A percentile compares a stretch with the other conserved stretches of the same genome.
Conservation (phyloP, 106 monocot genomes). For the Hemerocallis citrina region DNA sequence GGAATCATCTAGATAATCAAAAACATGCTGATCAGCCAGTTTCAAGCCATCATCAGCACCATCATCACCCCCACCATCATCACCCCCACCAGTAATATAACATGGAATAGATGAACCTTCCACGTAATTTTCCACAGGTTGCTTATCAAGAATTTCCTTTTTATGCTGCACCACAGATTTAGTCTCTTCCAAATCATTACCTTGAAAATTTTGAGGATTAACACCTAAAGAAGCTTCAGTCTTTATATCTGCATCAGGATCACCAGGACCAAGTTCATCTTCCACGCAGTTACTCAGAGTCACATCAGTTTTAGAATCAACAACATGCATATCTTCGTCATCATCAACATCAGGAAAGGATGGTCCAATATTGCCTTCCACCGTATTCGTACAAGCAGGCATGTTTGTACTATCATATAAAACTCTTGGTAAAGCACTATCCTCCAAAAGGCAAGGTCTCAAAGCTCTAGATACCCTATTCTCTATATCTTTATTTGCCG, state of each 20-base stretch:
- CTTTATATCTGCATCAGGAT: background rate
- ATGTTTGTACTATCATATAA: constrained; percentile 19
- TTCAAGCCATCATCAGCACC: background rate
- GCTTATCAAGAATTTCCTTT: constrained; percentile 8
- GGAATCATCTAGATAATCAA: constrained; percentile 11
- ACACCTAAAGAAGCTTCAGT: constrained; percentile 11
- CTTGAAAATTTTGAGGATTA: constrained; percentile 1
- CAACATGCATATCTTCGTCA: background rate
- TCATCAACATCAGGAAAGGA: constrained; percentile 1
- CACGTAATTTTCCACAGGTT: constrained; percentile 8
- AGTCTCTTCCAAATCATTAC: constrained; percentile 5
- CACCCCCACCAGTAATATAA: constrained; percentile 1
- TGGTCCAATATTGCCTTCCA: constrained; percentile 7
- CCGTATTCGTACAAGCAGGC: background rate
- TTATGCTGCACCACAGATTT: constrained; percentile 4
- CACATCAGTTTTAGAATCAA: constrained; percentile 3
- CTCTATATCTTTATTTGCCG: constrained; percentile 9
- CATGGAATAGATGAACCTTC: constrained; percentile 13
- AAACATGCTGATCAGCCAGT: background rate
- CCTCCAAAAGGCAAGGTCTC: constrained; percentile 9
- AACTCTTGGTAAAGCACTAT: constrained; percentile 15
- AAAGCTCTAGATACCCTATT: constrained; percentile 1
- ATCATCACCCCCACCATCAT: constrained; percentile 7
- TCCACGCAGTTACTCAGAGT: background rate
- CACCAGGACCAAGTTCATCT: background rate